Percentiles rank a stretch among this genome's conserved stretches.
phyloP scores from a whole-genome alignment of 441 rosid species.

The Pelargonium fulgidum region DNA sequence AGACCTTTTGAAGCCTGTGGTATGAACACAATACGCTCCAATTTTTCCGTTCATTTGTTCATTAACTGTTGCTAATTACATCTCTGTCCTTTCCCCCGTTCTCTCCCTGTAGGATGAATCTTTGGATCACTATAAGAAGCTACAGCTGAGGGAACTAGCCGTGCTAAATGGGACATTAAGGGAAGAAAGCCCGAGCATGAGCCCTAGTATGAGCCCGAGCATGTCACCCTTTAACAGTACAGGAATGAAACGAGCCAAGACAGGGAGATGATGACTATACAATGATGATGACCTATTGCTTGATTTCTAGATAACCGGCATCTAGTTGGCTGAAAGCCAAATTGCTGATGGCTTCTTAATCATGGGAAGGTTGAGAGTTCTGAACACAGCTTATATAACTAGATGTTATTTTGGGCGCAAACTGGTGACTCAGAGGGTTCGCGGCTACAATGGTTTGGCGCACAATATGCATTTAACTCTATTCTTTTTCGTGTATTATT shows the following conservation, averaged over 20 bases:
- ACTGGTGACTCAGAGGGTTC: conserved; percentile 6
- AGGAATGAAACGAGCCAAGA: conserved; percentile 87
- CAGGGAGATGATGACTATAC: conserved; percentile 42
- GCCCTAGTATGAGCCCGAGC: conserved; percentile 85
- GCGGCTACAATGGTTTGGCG: conserved; percentile 20
- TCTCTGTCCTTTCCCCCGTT: conserved; percentile 9
- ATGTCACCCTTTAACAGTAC: conserved; percentile 78
- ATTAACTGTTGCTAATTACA: no score
- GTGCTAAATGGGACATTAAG: conserved; percentile 75
- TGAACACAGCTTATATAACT: conserved; percentile 16
- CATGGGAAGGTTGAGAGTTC: conserved; percentile 18
- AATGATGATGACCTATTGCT: conserved; percentile 2
- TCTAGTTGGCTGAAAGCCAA: neutral
- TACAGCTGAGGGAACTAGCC: conserved; percentile 84
- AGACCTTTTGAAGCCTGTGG: conserved; percentile 87
- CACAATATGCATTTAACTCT: conserved; percentile 19
- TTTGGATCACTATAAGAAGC: conserved; percentile 82
- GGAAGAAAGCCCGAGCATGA: conserved; percentile 84
- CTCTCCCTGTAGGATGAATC: conserved; percentile 66
- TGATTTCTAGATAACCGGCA: conserved; percentile 9
- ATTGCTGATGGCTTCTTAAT: conserved; percentile 15
- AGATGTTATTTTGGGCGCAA: conserved; percentile 9
- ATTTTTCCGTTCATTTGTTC: neutral
- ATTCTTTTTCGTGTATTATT: conserved; percentile 14
- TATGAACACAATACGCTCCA: conserved; percentile 24